Evolutionary conservation across 2,329 filamentous ascomycete genomes (phyloP).

Genomic region (Xylaria sp.): DNA sequence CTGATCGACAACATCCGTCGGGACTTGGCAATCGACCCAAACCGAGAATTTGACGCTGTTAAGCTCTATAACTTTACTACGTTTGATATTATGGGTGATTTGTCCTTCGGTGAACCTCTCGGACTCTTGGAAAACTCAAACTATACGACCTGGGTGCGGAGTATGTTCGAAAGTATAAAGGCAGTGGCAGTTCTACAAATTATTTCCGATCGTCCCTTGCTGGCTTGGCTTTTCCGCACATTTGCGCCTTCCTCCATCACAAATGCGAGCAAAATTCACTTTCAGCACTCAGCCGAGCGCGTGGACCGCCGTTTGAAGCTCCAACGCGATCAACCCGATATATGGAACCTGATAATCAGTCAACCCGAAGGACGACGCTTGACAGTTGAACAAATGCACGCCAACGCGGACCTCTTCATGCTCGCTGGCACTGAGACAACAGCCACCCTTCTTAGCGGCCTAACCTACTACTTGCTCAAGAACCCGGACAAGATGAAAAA

Average conservation of each 20-base stretch:
- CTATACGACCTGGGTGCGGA: conserved; percentile 22
- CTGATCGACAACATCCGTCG: no score
- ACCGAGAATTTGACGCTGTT: conserved; percentile 7
- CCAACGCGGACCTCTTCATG: background rate
- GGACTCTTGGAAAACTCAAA: conserved; percentile 15
- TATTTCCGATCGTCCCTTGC: background rate
- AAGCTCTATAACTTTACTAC: conserved; percentile 25
- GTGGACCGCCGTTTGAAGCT: background rate
- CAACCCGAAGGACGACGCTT: background rate
- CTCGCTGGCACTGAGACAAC: background rate
- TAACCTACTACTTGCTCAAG: background rate
- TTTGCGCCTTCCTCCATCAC: background rate
- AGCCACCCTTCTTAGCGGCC: background rate
- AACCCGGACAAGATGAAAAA: background rate
- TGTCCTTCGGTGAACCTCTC: conserved; percentile 26
- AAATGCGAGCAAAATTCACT: background rate
- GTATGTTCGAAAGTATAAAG: conserved; percentile 11
- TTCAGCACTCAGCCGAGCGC: background rate
- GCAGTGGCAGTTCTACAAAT: background rate
- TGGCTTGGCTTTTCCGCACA: background rate
- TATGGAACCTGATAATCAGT: background rate
- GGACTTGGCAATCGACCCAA: no score
- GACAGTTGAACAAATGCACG: background rate
- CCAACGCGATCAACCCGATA: background rate
- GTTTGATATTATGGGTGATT: conserved; percentile 32